Evolutionary conservation across 2,329 filamentous ascomycete genomes (phyloP).

Genomic region (Neophaeococcomyces aloes): DNA sequence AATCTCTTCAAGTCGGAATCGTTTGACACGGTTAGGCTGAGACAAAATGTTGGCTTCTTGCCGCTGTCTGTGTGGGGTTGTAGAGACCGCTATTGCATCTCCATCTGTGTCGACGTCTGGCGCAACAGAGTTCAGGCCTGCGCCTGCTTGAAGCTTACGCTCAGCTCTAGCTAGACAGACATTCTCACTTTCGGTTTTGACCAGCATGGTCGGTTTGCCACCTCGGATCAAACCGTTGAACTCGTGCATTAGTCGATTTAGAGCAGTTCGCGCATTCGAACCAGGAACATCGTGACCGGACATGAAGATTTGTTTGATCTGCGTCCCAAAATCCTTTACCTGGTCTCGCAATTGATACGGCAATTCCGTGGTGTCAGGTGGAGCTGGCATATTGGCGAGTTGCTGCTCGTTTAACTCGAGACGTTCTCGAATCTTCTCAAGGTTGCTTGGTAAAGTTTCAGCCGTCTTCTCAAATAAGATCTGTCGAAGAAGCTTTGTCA

Average conservation of each 20-base stretch:
- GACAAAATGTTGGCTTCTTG: not conserved
- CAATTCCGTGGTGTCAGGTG: conserved; percentile 1
- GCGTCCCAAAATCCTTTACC: not conserved
- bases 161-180: not conserved
- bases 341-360: conserved; percentile 3
- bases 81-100: not conserved
- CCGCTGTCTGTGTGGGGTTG: not conserved
- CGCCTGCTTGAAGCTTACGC: not conserved
- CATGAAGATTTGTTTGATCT: not conserved
- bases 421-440: conserved; percentile 1
- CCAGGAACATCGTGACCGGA: not conserved
- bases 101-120: not conserved
- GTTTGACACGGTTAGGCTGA: conserved; percentile 10
- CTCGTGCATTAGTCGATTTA: not conserved
- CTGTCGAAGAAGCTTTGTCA: not conserved
- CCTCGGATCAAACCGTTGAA: not conserved
- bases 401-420: not conserved
- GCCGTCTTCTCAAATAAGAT: conserved; percentile 6
- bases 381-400: conserved; percentile 1
- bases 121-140: not conserved
- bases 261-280: not conserved
- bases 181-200: not conserved
- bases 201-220: not conserved
- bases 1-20: conserved; percentile 34
- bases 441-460: conserved; percentile 2